phyloP scores from a whole-genome alignment of 192 early-diverging fungal genomes.

The Spinellus fusiger region DNA sequence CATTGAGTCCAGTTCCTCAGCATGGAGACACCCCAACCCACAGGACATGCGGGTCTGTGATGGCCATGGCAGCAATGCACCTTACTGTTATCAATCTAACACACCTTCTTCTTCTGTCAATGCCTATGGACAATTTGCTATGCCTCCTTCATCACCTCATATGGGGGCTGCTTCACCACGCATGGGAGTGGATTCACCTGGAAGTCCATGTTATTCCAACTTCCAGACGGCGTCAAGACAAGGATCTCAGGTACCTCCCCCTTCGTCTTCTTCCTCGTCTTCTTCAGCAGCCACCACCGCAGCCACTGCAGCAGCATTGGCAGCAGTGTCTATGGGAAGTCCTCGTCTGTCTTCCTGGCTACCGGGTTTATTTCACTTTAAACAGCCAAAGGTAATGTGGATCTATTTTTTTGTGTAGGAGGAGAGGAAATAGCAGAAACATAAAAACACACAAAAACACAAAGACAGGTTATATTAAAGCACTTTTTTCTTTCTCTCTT shows the following conservation, averaged over 20 bases:
- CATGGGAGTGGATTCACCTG: neutral
- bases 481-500: too few relatives aligned
- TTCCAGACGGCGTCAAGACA: neutral
- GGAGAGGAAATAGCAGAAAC: too few relatives aligned
- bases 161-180: neutral
- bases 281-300: neutral
- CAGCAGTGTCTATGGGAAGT: neutral
- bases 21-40: neutral
- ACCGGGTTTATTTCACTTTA: constrained; percentile 24
- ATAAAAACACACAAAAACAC: too few relatives aligned
- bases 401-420: neutral
- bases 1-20: constrained; percentile 11
- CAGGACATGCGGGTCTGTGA: neutral
- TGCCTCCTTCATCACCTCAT: neutral
- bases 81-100: neutral
- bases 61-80: neutral
- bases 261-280: too few relatives aligned
- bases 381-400: constrained; percentile 21
- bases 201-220: neutral
- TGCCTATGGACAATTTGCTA: neutral
- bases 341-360: constrained; percentile 22
- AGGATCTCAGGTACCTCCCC: neutral
- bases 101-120: neutral
- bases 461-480: too few relatives aligned
- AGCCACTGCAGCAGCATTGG: neutral